Base-by-base conservation (phyloP, 2,329 filamentous ascomycete species). In the Lachnellula suecica region DNA sequence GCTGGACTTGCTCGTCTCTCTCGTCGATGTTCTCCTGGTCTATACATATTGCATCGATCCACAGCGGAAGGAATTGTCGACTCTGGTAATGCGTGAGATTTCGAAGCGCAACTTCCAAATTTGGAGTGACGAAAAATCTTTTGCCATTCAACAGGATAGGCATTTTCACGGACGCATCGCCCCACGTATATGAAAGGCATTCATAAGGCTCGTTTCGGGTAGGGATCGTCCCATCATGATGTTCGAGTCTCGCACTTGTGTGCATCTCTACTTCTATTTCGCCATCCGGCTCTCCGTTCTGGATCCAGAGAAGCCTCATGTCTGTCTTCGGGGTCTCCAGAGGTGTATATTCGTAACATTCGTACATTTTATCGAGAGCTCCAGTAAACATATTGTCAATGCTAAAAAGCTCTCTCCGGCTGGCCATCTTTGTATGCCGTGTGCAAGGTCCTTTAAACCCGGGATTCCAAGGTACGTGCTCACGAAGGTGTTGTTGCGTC, bases 121-220 rank as follows among this genome's bases (percentile, higher is more conserved):
- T 43, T 20, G 20, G 19, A 22, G 40, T 43, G 22, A 43, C 19
- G 19, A 13, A 20, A 43, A 43, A 43, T 9, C 19, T 31, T 31
- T 31, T 31, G 29, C 47, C 47, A 23, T 44, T 38, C 11, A 50
- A 4, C 5, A 13, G 17, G 2, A 50, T 50, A 15, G 47, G 47
- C 13, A 37, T 40, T 11, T 27, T 40, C 19, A 15, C 20, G 4
- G 40, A 34, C 6, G 19, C 31, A 31, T 50, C 40, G 17, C 47
- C 47, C 47, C 41, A 50, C 6, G 31, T 34, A 35, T 50, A 50
- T 22, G 40, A 50, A 17, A 50, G 31, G n/a, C n/a, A n/a, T n/a
- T n/a, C n/a, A n/a, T n/a, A n/a, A n/a, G n/a, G n/a, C n/a, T n/a
- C n/a, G n/a, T n/a, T n/a, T n/a, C n/a, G n/a, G n/a, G n/a, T n/a